Base-by-base conservation (phyloP, 495 filamentous ascomycete genomes). In the Hyphodiscus hymeniophilus region DNA sequence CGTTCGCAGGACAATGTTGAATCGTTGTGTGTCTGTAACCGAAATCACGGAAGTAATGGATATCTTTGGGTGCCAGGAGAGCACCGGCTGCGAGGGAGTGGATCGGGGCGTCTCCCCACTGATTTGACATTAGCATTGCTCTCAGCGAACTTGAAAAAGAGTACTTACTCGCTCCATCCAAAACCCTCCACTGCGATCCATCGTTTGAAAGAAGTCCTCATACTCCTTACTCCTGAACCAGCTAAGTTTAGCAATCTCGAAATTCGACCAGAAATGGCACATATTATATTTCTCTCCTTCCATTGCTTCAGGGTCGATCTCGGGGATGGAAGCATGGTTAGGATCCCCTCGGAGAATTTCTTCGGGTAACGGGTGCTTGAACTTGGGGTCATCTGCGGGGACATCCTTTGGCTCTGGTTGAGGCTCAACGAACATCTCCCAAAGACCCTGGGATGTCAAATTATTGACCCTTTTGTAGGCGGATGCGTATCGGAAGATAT, bases 191-290 rank as follows among this genome's bases (percentile, higher is more conserved):
- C 89, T 95, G 47, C 82, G 81, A 60, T 99, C 92, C 92, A 99
- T 95, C 85, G 94, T 94, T 57, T 96, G 75, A 71, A 99, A 99
- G 70, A 99, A 97, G 39, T 96, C 92, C 62, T 94, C 86, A 63
- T 99, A 99, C 57, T 83, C 82, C 66, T 94, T 88, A 70, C 89
- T 95, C 55, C 92, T 79, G 77, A 96, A 96, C 74, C 87, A 99
- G 70, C 87, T 84, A 44, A 99, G 74, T 45, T 82, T 80, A 16
- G 92, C 92, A 67, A 99, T 99, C 68, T 99, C 92, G 49, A 99
- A 99, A 63, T 99, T 99, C 72, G 88, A 95, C 92, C 92, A 99
- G 74, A 97, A 99, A 73, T 99, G 92, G 67, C 92, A 99, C 92
- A 99, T 99, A 72, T 99, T 99, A 71, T 99, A 99, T 54, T 77